Base-by-base conservation (phyloP, 2,329 filamentous ascomycete species). In the Chaetomium sp. region DNA sequence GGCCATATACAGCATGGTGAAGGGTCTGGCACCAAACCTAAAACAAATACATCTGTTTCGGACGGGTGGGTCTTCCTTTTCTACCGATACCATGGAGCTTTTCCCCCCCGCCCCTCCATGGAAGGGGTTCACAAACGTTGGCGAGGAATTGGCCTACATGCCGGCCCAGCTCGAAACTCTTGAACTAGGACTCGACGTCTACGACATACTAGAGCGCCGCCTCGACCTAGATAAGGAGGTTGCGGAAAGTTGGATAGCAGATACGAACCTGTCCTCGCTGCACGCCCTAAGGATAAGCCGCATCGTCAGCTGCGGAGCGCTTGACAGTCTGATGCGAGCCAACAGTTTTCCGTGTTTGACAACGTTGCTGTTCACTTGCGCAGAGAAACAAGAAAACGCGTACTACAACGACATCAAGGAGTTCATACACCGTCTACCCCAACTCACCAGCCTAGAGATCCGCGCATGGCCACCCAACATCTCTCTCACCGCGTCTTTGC, bases 321-420 rank as follows among this genome's bases (percentile, higher is more conserved):
- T 55, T 10, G 8, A 13, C n/a, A 13, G 53, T 38, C 53, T 38
- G n/a, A 13, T 55, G 6, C 7, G n/a, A 23, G 53, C 29, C 31
- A 25, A 38, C 5, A 35, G 29, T 19, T 55, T 55, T 5, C 53
- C 53, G 19, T 55, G 19, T 23, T 35, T 55, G 53, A 55, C 53
- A 55, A 55, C 53, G 31, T 23, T 55, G 53, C 10, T 55, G n/a
- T 55, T 55, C 21, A 38, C n/a, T 38, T 55, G 53, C n/a, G 53
- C 53, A 23, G n/a, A 38, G 31, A 3, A 16, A 35, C 29, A 55
- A 38, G 53, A 55, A 23, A 12, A 23, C 13, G 53, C 29, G 19
- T 55, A 55, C 31, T 55, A 55, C 31, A 31, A 55, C 53, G 53
- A 38, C 31, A 19, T 55, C 23, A 55, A 55, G 38, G 19, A 55